phyloP scores from a whole-genome alignment of 2,329 filamentous ascomycete genomes.

The Cladosporium phlei region DNA sequence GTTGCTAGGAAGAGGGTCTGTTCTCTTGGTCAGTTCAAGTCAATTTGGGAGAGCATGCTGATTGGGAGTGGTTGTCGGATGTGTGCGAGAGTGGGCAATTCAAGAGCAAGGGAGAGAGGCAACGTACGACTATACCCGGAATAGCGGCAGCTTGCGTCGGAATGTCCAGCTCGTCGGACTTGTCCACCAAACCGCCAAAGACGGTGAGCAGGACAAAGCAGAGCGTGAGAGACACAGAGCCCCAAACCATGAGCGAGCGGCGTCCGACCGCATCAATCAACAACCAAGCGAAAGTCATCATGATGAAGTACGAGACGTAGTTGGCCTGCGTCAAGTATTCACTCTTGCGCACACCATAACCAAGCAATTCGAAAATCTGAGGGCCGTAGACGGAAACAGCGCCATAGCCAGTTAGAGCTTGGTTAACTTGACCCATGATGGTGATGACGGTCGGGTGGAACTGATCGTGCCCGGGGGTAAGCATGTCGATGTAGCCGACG shows the following conservation, averaged over 20 bases:
- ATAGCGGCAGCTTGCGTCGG: conserved; percentile 43
- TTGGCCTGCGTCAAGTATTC: conserved; percentile 58
- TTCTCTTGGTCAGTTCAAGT: neutral
- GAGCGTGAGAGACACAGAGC: conserved; percentile 44
- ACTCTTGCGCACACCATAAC: conserved; percentile 47
- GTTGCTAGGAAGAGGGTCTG: conserved; percentile 52
- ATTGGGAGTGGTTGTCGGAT: too few species aligned
- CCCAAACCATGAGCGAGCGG: conserved; percentile 50
- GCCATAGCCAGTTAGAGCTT: conserved; percentile 49
- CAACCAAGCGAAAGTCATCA: conserved; percentile 60
- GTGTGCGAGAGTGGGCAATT: neutral
- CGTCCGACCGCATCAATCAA: conserved; percentile 54
- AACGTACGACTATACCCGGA: conserved; percentile 42
- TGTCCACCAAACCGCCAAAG: conserved; percentile 47
- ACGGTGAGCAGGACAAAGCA: conserved; percentile 51
- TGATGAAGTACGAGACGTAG: conserved; percentile 56
- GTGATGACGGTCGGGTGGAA: conserved; percentile 59
- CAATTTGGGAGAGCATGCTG: too few species aligned
- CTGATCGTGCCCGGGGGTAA: conserved; percentile 50
- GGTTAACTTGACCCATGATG: conserved; percentile 60
- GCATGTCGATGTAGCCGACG: conserved; percentile 54
- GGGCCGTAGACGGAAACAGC: conserved; percentile 60
- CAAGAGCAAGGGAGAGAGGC: neutral
- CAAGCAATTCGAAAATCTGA: conserved; percentile 59
- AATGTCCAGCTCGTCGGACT: conserved; percentile 36